Conservation (phyloP, 139 green algal genomes). For the Eudorina sp. region DNA sequence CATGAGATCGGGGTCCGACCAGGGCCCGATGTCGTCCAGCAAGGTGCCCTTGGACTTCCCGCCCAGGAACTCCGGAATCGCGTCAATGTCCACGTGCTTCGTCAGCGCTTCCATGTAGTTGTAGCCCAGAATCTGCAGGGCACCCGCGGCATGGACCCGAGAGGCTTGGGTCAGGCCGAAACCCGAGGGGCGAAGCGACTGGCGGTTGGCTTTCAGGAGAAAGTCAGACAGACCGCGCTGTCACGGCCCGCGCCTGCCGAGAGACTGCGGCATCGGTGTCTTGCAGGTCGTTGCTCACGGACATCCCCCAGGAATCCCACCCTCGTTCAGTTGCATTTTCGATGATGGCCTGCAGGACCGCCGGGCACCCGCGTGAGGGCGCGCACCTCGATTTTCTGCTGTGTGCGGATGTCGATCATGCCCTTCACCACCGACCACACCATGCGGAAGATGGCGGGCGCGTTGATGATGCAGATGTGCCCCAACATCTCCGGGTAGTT, state of each 20-base stretch:
- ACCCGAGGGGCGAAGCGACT: too few relatives aligned
- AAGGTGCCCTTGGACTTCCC: constrained; percentile 77
- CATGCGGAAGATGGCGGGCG: constrained; percentile 80
- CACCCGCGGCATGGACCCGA: too few relatives aligned
- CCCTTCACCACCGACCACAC: constrained; percentile 82
- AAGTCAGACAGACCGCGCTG: too few relatives aligned
- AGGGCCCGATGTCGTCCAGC: constrained; percentile 88
- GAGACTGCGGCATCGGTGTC: too few relatives aligned
- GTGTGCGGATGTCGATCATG: constrained; percentile 84
- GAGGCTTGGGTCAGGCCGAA: too few relatives aligned
- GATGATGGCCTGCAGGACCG: too few relatives aligned
- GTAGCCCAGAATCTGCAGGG: constrained; percentile 72
- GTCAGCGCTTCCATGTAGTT: constrained; percentile 82
- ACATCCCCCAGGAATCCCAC: too few relatives aligned
- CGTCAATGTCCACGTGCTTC: constrained; percentile 83
- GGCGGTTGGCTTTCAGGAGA: too few relatives aligned
- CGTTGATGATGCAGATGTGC: constrained; percentile 92
- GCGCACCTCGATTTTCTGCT: constrained; percentile 86
- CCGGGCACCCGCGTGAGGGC: too few relatives aligned
- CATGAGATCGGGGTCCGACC: constrained; percentile 76
- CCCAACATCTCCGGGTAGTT: constrained; percentile 92
- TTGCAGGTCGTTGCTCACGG: too few relatives aligned
- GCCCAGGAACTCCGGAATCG: constrained; percentile 86
- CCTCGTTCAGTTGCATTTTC: too few relatives aligned
- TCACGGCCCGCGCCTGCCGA: too few relatives aligned